Conservation (phyloP, 2,329 filamentous ascomycete species). For the Calonectria hongkongensis region DNA sequence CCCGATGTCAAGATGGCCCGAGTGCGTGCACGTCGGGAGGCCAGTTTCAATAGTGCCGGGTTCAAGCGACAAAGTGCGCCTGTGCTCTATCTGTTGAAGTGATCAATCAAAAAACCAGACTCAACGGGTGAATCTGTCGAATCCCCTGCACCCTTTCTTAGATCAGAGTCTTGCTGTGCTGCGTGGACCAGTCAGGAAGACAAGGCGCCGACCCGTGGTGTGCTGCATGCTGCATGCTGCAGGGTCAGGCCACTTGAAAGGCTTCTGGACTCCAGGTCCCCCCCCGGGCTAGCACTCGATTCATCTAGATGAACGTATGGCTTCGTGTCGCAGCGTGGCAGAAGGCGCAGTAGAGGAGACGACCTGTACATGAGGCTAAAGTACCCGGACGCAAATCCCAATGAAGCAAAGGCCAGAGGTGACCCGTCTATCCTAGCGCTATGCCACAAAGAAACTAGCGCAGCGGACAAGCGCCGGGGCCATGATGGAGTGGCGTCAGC, state of each 20-base stretch:
- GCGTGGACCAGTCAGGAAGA: constrained; percentile 18
- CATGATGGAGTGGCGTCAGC: constrained; percentile 34
- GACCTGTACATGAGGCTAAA: constrained; percentile 31
- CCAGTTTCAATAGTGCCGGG: constrained; percentile 8
- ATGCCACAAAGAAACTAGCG: constrained; percentile 19
- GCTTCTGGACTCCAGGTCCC: constrained; percentile 8
- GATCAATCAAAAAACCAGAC: not conserved
- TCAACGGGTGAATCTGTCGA: not conserved
- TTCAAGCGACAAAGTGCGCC: constrained; percentile 13
- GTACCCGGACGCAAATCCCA: constrained; percentile 38
- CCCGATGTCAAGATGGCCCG: constrained; percentile 12
- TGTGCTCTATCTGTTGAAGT: not conserved
- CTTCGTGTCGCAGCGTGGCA: constrained; percentile 28
- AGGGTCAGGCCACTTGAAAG: constrained; percentile 23
- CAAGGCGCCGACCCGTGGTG: constrained; percentile 11
- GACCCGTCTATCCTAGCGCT: constrained; percentile 3
- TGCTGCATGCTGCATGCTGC: not conserved
- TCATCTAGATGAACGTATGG: constrained; percentile 24
- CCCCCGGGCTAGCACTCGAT: constrained; percentile 21
- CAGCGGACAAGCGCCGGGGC: constrained; percentile 24
- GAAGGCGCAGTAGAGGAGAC: constrained; percentile 6
- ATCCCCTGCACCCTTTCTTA: not conserved
- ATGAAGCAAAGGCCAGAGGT: constrained; percentile 34
- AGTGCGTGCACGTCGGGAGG: constrained; percentile 9
- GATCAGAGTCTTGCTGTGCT: not conserved